Evolutionary conservation across 164 flowering plant genomes (phyloP).

Genomic region (Umbilicus rupestris): DNA sequence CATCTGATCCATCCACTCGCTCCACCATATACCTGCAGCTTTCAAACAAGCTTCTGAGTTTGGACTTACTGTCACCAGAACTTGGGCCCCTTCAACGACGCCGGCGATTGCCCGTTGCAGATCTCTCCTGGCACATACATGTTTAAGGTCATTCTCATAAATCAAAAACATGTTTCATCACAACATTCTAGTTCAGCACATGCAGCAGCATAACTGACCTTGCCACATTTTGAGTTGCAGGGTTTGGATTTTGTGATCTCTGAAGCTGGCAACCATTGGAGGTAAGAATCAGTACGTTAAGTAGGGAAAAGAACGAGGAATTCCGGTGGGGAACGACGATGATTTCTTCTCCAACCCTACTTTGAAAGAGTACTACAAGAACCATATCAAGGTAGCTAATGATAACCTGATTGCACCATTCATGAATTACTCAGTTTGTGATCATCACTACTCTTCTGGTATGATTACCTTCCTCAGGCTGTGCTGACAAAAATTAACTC

Average conservation of each 20-base stretch:
- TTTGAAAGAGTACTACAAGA: slow-evolving; percentile 55
- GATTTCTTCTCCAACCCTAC: slow-evolving; percentile 62
- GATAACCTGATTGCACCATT: neutral
- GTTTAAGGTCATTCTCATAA: no score
- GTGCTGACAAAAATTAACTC: slow-evolving; percentile 58
- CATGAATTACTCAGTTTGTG: neutral
- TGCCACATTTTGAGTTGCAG: slow-evolving; percentile 9
- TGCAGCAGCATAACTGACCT: no score
- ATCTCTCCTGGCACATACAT: slow-evolving; percentile 64
- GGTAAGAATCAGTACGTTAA: slow-evolving; percentile 70
- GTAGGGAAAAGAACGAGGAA: slow-evolving; percentile 70
- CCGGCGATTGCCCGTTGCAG: slow-evolving; percentile 50
- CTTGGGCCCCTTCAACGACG: slow-evolving; percentile 93
- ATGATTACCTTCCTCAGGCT: slow-evolving; percentile 21
- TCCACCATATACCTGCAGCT: slow-evolving; percentile 38
- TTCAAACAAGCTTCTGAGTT: slow-evolving; percentile 46
- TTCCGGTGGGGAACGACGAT: slow-evolving; percentile 54
- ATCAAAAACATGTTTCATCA: no score
- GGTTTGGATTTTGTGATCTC: slow-evolving; percentile 50
- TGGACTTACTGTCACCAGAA: slow-evolving; percentile 60
- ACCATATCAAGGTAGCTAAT: slow-evolving; percentile 51
- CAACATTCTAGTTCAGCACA: no score
- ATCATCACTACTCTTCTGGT: neutral
- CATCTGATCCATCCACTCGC: slow-evolving; percentile 51
- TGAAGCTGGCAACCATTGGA: slow-evolving; percentile 64